Evolutionary conservation across 805 yeast genomes (phyloP).

Genomic region (Kurtzmaniella cleridarum): DNA sequence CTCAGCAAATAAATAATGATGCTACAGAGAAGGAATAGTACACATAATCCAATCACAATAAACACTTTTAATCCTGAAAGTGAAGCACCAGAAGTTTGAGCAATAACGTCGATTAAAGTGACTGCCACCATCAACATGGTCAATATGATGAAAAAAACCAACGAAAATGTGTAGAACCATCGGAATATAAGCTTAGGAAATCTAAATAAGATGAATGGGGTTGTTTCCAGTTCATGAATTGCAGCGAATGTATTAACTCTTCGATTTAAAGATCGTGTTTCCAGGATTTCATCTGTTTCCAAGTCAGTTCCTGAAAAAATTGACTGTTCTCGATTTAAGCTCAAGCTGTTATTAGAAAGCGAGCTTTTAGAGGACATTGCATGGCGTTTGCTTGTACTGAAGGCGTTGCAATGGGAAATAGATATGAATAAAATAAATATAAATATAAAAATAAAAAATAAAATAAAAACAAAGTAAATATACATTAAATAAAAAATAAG

Average conservation of each 20-base stretch:
- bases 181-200: slow-evolving; percentile 9
- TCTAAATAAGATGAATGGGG: slow-evolving; percentile 2
- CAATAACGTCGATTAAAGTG: slow-evolving; percentile 75
- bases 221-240: slow-evolving; percentile 1
- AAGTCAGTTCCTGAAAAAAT: too few species aligned
- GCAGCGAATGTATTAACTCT: slow-evolving; percentile 1
- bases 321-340: too few species aligned
- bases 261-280: slow-evolving; percentile 1
- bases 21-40: slow-evolving; percentile 48
- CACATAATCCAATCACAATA: slow-evolving; percentile 70
- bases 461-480: too few species aligned
- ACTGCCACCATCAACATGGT: slow-evolving; percentile 58
- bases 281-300: too few species aligned
- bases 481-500: too few species aligned
- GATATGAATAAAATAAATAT: slow-evolving; percentile 1
- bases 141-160: slow-evolving; percentile 16
- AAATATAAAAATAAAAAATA: neutral
- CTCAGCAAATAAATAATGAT: slow-evolving; percentile 54
- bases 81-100: slow-evolving; percentile 45
- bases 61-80: slow-evolving; percentile 74
- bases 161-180: slow-evolving; percentile 26
- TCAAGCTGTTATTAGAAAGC: too few species aligned
- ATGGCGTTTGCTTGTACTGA: slow-evolving; percentile 5
- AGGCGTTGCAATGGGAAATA: slow-evolving; percentile 5
- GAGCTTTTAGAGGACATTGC: slow-evolving; percentile 7